Evolutionary conservation across 1,139 yeast genomes (phyloP), one percentile per base, ranked within the genome.

Genomic region (Sugiyamaella japonica): DNA sequence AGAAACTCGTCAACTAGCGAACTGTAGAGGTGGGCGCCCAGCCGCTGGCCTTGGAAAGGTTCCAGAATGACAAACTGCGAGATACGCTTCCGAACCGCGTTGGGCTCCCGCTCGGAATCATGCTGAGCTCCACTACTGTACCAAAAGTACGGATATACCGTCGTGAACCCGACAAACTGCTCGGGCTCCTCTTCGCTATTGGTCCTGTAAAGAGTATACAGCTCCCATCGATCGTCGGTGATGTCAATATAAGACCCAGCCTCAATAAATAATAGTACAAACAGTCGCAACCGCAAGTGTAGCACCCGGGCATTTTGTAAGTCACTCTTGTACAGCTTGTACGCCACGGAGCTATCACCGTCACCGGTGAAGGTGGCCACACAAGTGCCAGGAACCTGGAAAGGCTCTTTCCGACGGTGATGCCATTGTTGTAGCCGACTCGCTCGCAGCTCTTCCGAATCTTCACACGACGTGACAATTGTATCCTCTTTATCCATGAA

Each of bases 211-310:
- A 77, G 49, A 60, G 78, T 49, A 67, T 73, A 78, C 23, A 81
- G 59, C 63, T 81, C 79, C 99, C 99, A 93, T 25, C 81, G 76
- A 15, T 79, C 78, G 69, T 93, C 98, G 1, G 72, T 71, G 39
- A 78, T 76, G 66, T 91, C 97, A 58, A 95, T 89, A 65, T 82
- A 89, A 1, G 95, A 84, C 0, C 97, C 99, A 0, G 96, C 98
- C 69, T 93, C 99, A 64, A 93, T 93, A 72, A 86, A 90, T 20
- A 93, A 74, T 46, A 91, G 73, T 20, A 89, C 88, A 63, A 93
- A 80, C 1, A 91, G 82, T 64, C 89, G 96, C 61, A 90, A 76
- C 59, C 98, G 74, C 54, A 77, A 74, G 63, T 86, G 89, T 50
- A 90, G 70, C 58, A 80, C 83, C 1, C 65, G 64, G 0, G 67